Evolutionary conservation across 352 stramenopile species (phyloP), one percentile per base, ranked within the genome.

Genomic region (Pythium brachiatum): DNA sequence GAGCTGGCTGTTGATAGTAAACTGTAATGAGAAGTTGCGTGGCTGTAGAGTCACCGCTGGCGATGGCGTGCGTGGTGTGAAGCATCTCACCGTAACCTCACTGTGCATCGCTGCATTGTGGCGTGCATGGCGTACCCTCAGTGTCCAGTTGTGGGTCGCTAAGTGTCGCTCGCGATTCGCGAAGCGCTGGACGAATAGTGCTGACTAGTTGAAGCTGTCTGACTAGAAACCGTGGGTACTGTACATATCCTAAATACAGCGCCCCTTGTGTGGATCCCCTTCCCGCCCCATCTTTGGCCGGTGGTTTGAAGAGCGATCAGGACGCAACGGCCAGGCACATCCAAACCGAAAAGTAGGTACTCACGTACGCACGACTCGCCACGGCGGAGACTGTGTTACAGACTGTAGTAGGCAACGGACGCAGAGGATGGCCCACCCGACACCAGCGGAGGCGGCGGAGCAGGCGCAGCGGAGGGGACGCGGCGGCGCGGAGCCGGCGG

Each of bases 291-390:
- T 48, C 9, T 23, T 57, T 43, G 41, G 34, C 55, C 54, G 57
- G 38, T 52, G 39, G 54, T 70, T 70, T 69, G 62, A 69, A 69
- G 62, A 69, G 62, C 64, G 43, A 62, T 54, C 53, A 44, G 47
- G 39, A 50, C 44, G 44, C 43, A 50, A 50, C 43, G n/a, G 43
- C 12, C 43, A 21, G 20, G 29, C 9, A 34, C 29, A 34, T 5
- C 9, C 5, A 9, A 34, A 9, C n/a, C 38, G 29, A 34, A 9
- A 34, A 23, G 38, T 46, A 46, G 38, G 38, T 46, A 23, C 20
- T 21, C 23, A 48, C 41, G 41, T 26, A 48, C n/a, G 41, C 41
- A 48, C 41, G 41, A 48, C n/a, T 48, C 41, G 41, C 25, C n/a
- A 26, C 41, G 41, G 26, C 4, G 18, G 4, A 47, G 18, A 7